These are phyloP conservation scores for Rubus parviflorus DNA, from an alignment of 306 rosid genomes.

Conservation along the genomic window DNA sequence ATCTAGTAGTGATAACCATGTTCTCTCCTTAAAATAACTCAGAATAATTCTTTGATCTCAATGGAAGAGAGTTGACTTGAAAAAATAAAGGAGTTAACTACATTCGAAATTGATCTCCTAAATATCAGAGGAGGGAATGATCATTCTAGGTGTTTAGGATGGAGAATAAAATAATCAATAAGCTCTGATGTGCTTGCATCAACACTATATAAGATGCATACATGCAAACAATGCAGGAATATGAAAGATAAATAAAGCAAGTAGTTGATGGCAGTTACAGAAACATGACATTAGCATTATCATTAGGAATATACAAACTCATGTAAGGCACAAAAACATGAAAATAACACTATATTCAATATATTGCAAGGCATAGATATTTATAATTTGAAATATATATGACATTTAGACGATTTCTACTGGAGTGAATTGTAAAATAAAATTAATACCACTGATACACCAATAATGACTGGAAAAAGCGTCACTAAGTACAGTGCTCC, in stretches of 20 bases:
- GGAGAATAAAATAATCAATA: background rate
- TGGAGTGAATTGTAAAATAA: conserved; percentile 89
- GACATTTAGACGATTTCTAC: conserved; percentile 37
- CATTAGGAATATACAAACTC: conserved; percentile 23
- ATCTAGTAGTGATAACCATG: conserved; percentile 48
- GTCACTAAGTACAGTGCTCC: conserved; percentile 92
- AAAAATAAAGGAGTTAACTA: background rate
- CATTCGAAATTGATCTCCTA: background rate
- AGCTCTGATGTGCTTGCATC: conserved; percentile 44
- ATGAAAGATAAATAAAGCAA: background rate
- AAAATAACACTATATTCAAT: background rate
- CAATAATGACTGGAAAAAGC: conserved; percentile 88
- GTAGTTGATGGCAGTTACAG: conserved; percentile 8
- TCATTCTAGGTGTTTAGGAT: background rate
- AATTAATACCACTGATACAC: conserved; percentile 83
- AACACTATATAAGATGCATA: conserved; percentile 14
- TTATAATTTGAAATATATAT: conserved; percentile 24
- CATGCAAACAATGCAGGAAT: conserved; percentile 19
- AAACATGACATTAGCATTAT: conserved; percentile 15
- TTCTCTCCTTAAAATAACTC: background rate
- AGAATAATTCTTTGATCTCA: background rate
- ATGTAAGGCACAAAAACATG: background rate
- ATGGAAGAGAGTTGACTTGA: conserved; percentile 33
- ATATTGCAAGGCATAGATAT: conserved; percentile 28
- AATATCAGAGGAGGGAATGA: background rate